Evolutionary conservation across 2,329 filamentous ascomycete genomes (phyloP).

Genomic region (Zymoseptoria ardabiliae): DNA sequence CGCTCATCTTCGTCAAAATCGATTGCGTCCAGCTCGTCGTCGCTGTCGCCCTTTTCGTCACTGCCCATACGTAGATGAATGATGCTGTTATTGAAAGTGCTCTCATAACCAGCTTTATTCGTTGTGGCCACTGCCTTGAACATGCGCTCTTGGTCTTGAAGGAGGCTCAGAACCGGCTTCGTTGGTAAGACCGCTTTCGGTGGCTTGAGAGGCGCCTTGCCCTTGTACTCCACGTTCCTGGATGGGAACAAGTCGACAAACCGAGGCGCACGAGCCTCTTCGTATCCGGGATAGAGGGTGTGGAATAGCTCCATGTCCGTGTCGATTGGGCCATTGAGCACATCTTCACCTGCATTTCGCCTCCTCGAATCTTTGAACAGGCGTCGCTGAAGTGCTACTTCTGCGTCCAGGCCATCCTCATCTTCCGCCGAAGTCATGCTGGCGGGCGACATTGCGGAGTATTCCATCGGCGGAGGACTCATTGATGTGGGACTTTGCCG

Average conservation of each 20-base stretch:
- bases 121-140: conserved; percentile 64
- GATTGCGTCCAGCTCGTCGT: conserved; percentile 44
- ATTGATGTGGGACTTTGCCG: conserved; percentile 16
- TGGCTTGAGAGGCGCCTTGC: conserved; percentile 69
- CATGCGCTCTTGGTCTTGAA: conserved; percentile 74
- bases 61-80: conserved; percentile 49
- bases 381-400: conserved; percentile 21
- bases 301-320: conserved; percentile 69
- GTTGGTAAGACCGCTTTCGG: conserved; percentile 77
- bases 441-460: conserved; percentile 18
- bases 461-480: conserved; percentile 21
- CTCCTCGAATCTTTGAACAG: conserved; percentile 26
- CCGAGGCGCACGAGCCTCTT: conserved; percentile 63
- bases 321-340: conserved; percentile 36
- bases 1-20: conserved; percentile 54
- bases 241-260: conserved; percentile 79
- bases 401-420: conserved; percentile 17
- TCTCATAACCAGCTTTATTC: conserved; percentile 37
- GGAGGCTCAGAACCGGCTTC: conserved; percentile 81
- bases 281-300: conserved; percentile 74
- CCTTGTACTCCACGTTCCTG: conserved; percentile 68
- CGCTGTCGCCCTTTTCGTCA: conserved; percentile 43
- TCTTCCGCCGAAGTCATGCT: conserved; percentile 16
- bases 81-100: conserved; percentile 33
- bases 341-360: conserved; percentile 19